These are phyloP conservation scores for Pseudoturritis turrita DNA, from an alignment of 345 rosid species.

Conservation along the genomic window DNA sequence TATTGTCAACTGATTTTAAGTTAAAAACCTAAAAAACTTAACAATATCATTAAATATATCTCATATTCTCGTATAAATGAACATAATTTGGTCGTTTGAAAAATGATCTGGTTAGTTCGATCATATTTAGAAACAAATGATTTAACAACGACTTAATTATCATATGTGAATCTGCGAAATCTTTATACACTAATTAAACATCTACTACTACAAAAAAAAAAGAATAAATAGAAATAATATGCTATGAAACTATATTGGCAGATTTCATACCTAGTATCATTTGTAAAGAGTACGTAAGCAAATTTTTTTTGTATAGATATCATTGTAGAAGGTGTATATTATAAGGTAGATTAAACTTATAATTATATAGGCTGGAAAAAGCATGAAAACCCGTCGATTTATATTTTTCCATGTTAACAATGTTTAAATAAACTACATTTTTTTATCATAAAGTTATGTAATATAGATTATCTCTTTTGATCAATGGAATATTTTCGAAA, in stretches of 20 bases:
- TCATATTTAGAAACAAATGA: neutral
- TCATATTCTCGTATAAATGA: neutral
- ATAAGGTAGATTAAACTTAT: neutral
- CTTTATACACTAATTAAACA: neutral
- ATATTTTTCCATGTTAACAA: neutral
- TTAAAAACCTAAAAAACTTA: no score
- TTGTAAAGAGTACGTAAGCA: neutral
- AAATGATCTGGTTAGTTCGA: neutral
- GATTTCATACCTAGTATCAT: neutral
- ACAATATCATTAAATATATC: neutral
- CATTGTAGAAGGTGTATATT: neutral
- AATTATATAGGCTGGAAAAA: neutral
- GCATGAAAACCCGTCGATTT: neutral
- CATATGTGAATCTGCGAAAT: neutral
- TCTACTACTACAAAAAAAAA: neutral
- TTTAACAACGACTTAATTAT: neutral
- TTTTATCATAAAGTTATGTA: neutral
- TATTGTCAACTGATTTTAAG: no score
- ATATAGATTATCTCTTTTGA: constrained; percentile 16
- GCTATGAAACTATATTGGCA: neutral
- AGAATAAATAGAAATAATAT: neutral
- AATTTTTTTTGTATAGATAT: neutral
- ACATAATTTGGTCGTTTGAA: neutral
- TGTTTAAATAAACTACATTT: neutral
- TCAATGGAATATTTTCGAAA: constrained; percentile 14